A percentile compares a stretch with the other conserved stretches of the same genome.
phyloP scores from a whole-genome alignment of 2,329 filamentous ascomycete species.

The Aspergillus japonicus region DNA sequence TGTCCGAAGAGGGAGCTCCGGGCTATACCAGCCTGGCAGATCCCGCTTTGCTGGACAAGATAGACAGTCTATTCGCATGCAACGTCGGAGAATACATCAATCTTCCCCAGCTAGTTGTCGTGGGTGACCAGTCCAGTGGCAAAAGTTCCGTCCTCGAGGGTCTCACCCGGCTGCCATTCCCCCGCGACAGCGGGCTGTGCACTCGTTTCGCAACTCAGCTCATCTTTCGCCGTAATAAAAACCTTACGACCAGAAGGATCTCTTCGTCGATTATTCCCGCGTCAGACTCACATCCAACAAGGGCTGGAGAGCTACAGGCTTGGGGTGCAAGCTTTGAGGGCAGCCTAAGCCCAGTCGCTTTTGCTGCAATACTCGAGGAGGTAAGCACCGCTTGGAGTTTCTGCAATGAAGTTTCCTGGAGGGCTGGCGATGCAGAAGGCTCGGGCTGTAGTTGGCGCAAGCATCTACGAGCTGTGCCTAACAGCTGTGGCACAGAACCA shows the following conservation, averaged over 20 bases:
- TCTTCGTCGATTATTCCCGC: constrained; percentile 40
- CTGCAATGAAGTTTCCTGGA: no score
- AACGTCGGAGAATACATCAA: constrained; percentile 34
- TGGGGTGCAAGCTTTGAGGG: constrained; percentile 20
- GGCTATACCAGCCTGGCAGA: constrained; percentile 9
- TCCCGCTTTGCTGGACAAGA: constrained; percentile 30
- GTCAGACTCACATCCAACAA: constrained; percentile 20
- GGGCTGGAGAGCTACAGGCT: constrained; percentile 18
- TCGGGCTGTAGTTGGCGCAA: background rate
- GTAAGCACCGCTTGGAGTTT: constrained; percentile 16
- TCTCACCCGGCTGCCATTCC: constrained; percentile 32
- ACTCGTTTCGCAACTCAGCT: constrained; percentile 51
- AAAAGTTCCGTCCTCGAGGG: constrained; percentile 36
- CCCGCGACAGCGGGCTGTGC: constrained; percentile 39
- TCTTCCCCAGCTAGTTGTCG: constrained; percentile 39
- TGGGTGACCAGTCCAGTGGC: constrained; percentile 44
- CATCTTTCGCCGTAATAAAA: constrained; percentile 37
- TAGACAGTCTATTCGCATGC: constrained; percentile 37
- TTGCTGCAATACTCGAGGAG: constrained; percentile 27
- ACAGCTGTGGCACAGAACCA: background rate
- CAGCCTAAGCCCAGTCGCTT: constrained; percentile 18
- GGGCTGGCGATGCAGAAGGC: no score
- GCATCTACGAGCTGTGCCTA: background rate
- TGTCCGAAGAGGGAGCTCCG: background rate
- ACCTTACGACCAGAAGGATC: constrained; percentile 18